These are phyloP conservation scores for Limonium bicolor DNA, from an alignment of 148 eudicot species.

Conservation along the genomic window DNA sequence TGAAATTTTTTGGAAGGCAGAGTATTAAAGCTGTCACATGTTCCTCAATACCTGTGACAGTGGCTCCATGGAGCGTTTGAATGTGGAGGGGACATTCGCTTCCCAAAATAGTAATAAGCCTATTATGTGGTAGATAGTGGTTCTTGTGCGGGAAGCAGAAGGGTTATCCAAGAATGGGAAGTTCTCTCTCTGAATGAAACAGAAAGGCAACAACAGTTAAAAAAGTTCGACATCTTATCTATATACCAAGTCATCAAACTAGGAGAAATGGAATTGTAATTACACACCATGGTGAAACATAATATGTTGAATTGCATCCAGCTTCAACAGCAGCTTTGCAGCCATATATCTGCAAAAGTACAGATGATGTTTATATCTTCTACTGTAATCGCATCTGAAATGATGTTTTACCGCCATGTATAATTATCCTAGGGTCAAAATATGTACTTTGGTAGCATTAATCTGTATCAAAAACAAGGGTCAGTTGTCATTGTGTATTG, in stretches of 20 bases:
- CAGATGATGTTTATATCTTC: no score
- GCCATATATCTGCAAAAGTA: constrained; percentile 69
- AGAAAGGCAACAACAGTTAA: neutral
- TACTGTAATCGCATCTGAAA: no score
- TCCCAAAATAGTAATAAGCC: constrained; percentile 69
- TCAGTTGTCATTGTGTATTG: no score
- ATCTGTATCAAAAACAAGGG: no score
- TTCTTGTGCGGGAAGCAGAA: constrained; percentile 60
- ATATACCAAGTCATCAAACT: neutral
- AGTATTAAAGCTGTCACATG: no score
- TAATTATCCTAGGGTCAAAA: no score
- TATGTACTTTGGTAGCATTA: no score
- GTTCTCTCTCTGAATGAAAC: constrained; percentile 49
- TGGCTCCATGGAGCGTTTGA: constrained; percentile 72
- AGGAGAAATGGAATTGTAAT: constrained; percentile 6
- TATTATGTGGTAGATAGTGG: constrained; percentile 62
- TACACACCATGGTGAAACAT: constrained; percentile 62
- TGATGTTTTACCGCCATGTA: no score
- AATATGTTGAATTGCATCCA: constrained; percentile 72
- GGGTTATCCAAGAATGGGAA: constrained; percentile 62
- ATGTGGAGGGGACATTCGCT: constrained; percentile 39
- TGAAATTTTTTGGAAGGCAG: no score
- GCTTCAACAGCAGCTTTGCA: constrained; percentile 63
- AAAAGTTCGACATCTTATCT: neutral
- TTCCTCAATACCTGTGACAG: constrained; percentile 49